These are phyloP conservation scores for Rhypophila decipiens DNA, from an alignment of 495 filamentous ascomycete genomes.

Conservation along the genomic window DNA sequence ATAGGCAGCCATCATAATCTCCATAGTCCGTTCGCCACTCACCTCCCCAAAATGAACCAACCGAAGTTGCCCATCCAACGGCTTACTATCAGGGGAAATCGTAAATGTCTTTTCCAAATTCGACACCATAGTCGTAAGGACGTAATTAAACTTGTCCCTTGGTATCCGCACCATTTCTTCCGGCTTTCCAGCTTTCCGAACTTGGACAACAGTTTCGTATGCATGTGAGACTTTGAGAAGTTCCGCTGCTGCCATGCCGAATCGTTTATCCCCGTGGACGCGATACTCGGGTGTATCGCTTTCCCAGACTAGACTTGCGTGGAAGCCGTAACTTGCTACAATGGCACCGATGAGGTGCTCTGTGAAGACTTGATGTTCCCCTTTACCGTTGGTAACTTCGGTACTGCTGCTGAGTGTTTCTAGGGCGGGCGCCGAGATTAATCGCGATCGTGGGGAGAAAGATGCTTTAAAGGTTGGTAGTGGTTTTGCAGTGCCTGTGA, in stretches of 20 bases:
- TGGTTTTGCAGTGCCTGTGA: slow-evolving; percentile 40
- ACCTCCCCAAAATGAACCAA: slow-evolving; percentile 69
- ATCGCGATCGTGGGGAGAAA: slow-evolving; percentile 61
- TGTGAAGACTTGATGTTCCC: slow-evolving; percentile 1
- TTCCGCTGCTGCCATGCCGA: slow-evolving; percentile 74
- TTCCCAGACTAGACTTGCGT: slow-evolving; percentile 80
- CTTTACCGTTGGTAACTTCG: not conserved
- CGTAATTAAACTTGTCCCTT: slow-evolving; percentile 57
- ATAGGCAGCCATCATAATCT: slow-evolving; percentile 72
- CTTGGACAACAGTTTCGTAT: slow-evolving; percentile 56
- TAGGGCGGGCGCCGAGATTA: slow-evolving; percentile 32
- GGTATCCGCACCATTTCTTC: not conserved
- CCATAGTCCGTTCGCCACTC: slow-evolving; percentile 57
- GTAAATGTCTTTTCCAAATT: slow-evolving; percentile 74
- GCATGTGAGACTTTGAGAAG: slow-evolving; percentile 59
- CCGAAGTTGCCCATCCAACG: slow-evolving; percentile 59
- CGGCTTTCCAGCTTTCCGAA: slow-evolving; percentile 18
- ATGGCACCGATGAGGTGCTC: slow-evolving; percentile 63
- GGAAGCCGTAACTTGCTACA: slow-evolving; percentile 81
- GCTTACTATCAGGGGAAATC: slow-evolving; percentile 64
- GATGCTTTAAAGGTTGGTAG: slow-evolving; percentile 52
- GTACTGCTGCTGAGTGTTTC: not conserved
- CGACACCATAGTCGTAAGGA: slow-evolving; percentile 66
- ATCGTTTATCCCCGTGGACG: slow-evolving; percentile 64
- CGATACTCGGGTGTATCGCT: slow-evolving; percentile 76